phyloP scores from a whole-genome alignment of 768 basidiomycete genomes.

The Austroboletus eburneus region DNA sequence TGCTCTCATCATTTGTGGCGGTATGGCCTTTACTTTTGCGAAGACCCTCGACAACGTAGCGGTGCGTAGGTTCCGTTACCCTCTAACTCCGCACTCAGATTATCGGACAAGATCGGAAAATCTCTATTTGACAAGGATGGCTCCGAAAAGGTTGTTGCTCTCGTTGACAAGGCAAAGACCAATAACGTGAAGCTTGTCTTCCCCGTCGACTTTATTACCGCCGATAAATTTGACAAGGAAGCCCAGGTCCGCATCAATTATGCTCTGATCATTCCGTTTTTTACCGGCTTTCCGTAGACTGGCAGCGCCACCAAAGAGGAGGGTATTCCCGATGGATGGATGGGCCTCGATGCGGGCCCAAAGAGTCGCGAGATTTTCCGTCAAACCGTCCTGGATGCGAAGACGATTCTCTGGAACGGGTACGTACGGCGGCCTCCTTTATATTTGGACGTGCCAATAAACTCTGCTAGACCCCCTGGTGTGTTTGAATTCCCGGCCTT shows the following conservation, averaged over 20 bases:
- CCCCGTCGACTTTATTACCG: slow-evolving; percentile 92
- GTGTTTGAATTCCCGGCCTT: slow-evolving; percentile 97
- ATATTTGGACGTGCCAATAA: neutral
- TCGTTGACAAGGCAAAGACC: slow-evolving; percentile 88
- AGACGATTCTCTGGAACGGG: slow-evolving; percentile 98
- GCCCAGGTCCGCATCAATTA: slow-evolving; percentile 61
- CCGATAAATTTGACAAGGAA: slow-evolving; percentile 92
- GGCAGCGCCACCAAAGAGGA: slow-evolving; percentile 71
- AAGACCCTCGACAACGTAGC: slow-evolving; percentile 80
- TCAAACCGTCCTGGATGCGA: slow-evolving; percentile 76
- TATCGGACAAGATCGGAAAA: slow-evolving; percentile 65
- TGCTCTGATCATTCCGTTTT: neutral
- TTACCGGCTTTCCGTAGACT: slow-evolving; percentile 41
- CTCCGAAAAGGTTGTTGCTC: slow-evolving; percentile 73
- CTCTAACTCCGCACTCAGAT: neutral
- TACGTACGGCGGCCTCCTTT: slow-evolving; percentile 30
- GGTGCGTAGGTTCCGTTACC: slow-evolving; percentile 37
- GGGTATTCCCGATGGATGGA: slow-evolving; percentile 91
- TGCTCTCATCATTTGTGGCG: slow-evolving; percentile 93
- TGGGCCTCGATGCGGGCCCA: slow-evolving; percentile 91
- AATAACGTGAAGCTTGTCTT: slow-evolving; percentile 94
- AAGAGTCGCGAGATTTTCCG: slow-evolving; percentile 80
- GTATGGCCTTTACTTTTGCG: slow-evolving; percentile 99
- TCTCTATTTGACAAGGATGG: slow-evolving; percentile 93
- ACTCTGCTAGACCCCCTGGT: slow-evolving; percentile 72